Percentiles rank a stretch among this genome's conserved stretches.
These are phyloP conservation scores for Hamigera avellanea DNA, from an alignment of 495 filamentous ascomycete genomes.

Conservation along the genomic window DNA sequence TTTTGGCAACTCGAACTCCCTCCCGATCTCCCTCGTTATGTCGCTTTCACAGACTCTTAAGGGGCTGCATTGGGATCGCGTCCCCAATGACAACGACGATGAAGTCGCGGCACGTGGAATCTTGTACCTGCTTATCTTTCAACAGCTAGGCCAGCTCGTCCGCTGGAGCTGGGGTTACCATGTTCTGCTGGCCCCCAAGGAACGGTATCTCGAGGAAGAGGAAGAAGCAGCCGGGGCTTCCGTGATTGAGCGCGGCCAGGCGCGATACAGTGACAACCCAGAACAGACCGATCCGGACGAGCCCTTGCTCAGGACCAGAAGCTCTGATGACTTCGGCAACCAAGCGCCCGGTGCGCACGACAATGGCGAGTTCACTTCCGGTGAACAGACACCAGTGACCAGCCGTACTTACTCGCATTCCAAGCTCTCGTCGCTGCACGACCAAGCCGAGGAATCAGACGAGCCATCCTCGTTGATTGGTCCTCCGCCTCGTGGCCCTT, in stretches of 20 bases:
- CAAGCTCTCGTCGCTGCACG: constrained; percentile 18
- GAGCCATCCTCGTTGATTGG: constrained; percentile 17
- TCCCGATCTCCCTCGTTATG: constrained; percentile 91
- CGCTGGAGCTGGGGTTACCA: constrained; percentile 98
- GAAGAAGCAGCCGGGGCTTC: constrained; percentile 41
- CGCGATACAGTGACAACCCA: constrained; percentile 52
- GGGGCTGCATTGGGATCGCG: constrained; percentile 85
- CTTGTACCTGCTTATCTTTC: constrained; percentile 91
- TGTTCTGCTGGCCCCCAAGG: constrained; percentile 71
- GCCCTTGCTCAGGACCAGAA: constrained; percentile 26
- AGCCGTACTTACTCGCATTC: constrained; percentile 22
- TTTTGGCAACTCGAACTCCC: constrained; percentile 96
- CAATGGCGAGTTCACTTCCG: constrained; percentile 24
- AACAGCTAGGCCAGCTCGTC: constrained; percentile 90
- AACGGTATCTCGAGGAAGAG: constrained; percentile 46
- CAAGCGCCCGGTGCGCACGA: constrained; percentile 9
- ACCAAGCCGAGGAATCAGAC: constrained; percentile 15
- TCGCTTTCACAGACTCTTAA: constrained; percentile 84
- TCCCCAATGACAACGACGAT: constrained; percentile 85
- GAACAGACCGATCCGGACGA: constrained; percentile 33
- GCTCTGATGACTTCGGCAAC: constrained; percentile 14
- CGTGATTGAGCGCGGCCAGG: constrained; percentile 50
- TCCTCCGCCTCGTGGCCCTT: constrained; percentile 24
- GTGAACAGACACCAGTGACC: constrained; percentile 30
- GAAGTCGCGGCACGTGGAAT: constrained; percentile 92